Evolutionary conservation across 257 asterid genomes (phyloP).

Genomic region (Phtheirospermum japonicum): DNA sequence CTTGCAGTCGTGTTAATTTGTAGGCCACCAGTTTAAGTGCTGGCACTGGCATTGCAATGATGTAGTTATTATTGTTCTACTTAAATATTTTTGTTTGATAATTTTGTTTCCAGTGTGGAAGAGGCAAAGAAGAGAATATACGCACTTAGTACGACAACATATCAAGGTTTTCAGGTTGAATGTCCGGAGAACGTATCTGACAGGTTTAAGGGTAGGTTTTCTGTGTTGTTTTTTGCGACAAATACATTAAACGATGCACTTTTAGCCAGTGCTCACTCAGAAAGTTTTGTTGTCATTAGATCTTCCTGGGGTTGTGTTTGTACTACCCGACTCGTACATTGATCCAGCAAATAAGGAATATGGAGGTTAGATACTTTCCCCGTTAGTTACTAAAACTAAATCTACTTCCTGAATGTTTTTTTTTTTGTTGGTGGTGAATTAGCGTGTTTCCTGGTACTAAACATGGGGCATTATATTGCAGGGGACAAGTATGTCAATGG

Average conservation of each 20-base stretch:
- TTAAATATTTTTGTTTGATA: constrained; percentile 2
- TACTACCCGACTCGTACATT: constrained; percentile 90
- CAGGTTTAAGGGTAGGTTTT: constrained; percentile 64
- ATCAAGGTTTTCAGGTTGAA: constrained; percentile 82
- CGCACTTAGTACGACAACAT: constrained; percentile 85
- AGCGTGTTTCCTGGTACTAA: not conserved
- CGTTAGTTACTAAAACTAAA: not conserved
- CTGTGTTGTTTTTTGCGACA: constrained; percentile 13
- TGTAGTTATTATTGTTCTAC: constrained; percentile 6
- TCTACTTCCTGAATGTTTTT: constrained; percentile 17
- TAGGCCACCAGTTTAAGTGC: constrained; percentile 8
- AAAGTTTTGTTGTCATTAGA: constrained; percentile 38
- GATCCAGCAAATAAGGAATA: constrained; percentile 88
- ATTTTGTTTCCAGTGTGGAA: constrained; percentile 57
- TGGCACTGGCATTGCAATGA: constrained; percentile 3
- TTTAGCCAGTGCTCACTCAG: constrained; percentile 22
- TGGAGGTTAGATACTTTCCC: constrained; percentile 62
- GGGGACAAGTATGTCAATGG: constrained; percentile 95
- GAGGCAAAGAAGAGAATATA: constrained; percentile 94
- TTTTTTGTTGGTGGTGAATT: not conserved
- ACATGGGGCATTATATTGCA: constrained; percentile 29
- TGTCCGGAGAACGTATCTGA: constrained; percentile 82
- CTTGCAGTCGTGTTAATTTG: constrained; percentile 1
- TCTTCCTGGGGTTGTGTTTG: constrained; percentile 74
- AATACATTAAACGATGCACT: constrained; percentile 8